Evolutionary conservation across 1,284 basidiomycete genomes (phyloP).

Genomic region (Boletus mariae): DNA sequence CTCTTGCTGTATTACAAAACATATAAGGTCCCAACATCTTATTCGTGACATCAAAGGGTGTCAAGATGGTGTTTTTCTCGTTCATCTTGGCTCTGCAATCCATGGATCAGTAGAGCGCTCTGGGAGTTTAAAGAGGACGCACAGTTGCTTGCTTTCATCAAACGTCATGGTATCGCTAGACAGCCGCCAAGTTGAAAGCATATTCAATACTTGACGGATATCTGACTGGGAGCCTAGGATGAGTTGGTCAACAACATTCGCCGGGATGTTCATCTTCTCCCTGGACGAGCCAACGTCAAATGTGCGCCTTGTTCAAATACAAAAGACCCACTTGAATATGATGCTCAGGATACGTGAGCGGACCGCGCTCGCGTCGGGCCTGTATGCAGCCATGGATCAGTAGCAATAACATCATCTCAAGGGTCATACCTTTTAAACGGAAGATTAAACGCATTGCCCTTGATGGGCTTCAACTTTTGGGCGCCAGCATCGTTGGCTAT

Average conservation of each 20-base stretch:
- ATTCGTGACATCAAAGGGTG: slow-evolving; percentile 84
- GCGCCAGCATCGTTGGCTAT: slow-evolving; percentile 90
- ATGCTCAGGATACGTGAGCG: slow-evolving; percentile 89
- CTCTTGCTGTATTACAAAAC: slow-evolving; percentile 78
- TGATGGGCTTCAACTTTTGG: slow-evolving; percentile 89
- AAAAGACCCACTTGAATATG: slow-evolving; percentile 68
- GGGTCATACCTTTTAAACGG: slow-evolving; percentile 67
- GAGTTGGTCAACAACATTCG: slow-evolving; percentile 90
- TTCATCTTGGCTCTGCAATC: slow-evolving; percentile 74
- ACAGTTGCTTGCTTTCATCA: slow-evolving; percentile 89
- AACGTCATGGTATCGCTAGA: slow-evolving; percentile 78
- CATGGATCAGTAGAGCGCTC: not conserved
- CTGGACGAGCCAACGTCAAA: slow-evolving; percentile 37
- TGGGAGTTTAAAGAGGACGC: slow-evolving; percentile 31
- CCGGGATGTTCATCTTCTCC: slow-evolving; percentile 89
- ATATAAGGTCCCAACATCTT: slow-evolving; percentile 88
- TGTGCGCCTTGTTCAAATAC: not conserved
- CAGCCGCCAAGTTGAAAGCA: slow-evolving; percentile 95
- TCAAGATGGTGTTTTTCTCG: slow-evolving; percentile 89
- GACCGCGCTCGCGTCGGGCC: slow-evolving; percentile 71
- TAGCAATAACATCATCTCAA: not conserved
- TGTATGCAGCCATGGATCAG: slow-evolving; percentile 31
- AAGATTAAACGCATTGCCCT: slow-evolving; percentile 71
- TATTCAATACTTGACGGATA: slow-evolving; percentile 95
- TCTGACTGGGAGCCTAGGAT: slow-evolving; percentile 88